Conservation (phyloP, 768 basidiomycete genomes). For the Gloeostereum incarnatum region DNA sequence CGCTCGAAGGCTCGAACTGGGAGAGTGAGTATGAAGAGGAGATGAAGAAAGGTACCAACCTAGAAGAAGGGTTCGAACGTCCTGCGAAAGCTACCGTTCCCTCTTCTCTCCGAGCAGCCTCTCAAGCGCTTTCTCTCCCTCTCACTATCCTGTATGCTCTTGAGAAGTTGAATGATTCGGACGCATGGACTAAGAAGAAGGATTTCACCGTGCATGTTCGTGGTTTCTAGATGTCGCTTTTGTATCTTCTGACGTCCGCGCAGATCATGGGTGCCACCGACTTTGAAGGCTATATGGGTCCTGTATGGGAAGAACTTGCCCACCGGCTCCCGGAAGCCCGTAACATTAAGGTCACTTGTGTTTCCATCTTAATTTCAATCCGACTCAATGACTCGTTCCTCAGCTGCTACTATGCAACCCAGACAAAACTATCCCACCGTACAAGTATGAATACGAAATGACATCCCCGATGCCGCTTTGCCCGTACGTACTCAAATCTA, state of each 20-base stretch:
- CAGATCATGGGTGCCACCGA: slow-evolving; percentile 20
- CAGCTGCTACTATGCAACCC: slow-evolving; percentile 18
- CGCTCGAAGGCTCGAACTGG: slow-evolving; percentile 17
- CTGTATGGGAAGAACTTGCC: slow-evolving; percentile 23
- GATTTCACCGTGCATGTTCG: slow-evolving; percentile 21
- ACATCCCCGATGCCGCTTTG: slow-evolving; percentile 19
- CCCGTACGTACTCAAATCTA: no score
- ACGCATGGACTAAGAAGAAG: slow-evolving; percentile 20
- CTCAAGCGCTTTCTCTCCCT: slow-evolving; percentile 18
- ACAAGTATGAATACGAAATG: not conserved
- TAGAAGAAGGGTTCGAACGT: slow-evolving; percentile 6
- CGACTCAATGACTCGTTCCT: not conserved
- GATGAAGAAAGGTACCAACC: no score
- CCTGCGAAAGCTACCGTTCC: slow-evolving; percentile 3
- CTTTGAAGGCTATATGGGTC: slow-evolving; percentile 11
- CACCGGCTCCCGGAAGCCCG: slow-evolving; percentile 23
- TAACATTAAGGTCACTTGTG: slow-evolving; percentile 14
- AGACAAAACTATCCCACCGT: slow-evolving; percentile 6
- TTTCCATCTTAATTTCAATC: not conserved
- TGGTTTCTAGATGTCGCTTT: not conserved
- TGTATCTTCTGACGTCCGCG: not conserved
- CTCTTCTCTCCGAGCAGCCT: slow-evolving; percentile 16
- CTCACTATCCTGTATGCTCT: slow-evolving; percentile 23
- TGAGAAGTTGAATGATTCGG: slow-evolving; percentile 16
- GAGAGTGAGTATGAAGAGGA: slow-evolving; percentile 14